Evolutionary conservation across 2,329 filamentous ascomycete genomes (phyloP).

Genomic region (Botrytis medusae): DNA sequence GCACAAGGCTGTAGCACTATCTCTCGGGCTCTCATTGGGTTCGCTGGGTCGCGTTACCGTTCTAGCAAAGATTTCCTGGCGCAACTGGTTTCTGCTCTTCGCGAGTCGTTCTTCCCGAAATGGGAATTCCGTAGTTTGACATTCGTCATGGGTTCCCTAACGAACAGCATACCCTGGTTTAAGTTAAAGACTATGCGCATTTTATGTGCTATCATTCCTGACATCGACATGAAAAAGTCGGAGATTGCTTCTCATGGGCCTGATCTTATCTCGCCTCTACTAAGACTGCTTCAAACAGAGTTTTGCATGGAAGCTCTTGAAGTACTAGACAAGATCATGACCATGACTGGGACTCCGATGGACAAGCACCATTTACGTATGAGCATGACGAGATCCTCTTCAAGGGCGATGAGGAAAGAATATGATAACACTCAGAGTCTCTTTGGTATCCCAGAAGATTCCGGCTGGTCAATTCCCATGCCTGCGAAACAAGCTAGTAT

Average conservation of each 20-base stretch:
- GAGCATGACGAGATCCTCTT: constrained; percentile 93
- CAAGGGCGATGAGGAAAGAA: constrained; percentile 83
- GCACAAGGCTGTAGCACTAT: constrained; percentile 67
- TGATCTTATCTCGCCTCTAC: constrained; percentile 88
- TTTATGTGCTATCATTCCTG: constrained; percentile 78
- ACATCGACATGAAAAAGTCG: constrained; percentile 88
- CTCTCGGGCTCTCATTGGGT: constrained; percentile 67
- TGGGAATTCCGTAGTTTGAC: constrained; percentile 83
- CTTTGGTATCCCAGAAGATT: constrained; percentile 94
- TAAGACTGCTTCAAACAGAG: constrained; percentile 87
- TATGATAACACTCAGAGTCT: constrained; percentile 92
- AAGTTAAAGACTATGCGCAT: constrained; percentile 92
- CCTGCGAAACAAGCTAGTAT: constrained; percentile 85
- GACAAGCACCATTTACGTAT: constrained; percentile 93
- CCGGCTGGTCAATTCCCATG: constrained; percentile 93
- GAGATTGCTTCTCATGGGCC: constrained; percentile 90
- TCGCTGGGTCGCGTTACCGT: constrained; percentile 65
- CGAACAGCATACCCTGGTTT: constrained; percentile 85
- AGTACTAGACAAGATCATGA: constrained; percentile 93
- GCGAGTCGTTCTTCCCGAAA: constrained; percentile 75
- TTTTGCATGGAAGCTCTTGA: constrained; percentile 90
- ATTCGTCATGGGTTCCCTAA: constrained; percentile 87
- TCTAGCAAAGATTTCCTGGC: constrained; percentile 73
- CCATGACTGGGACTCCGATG: constrained; percentile 86
- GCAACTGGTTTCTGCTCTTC: constrained; percentile 71